Evolutionary conservation across 257 asterid species (phyloP), one percentile per base, ranked within the genome.

Genomic region (Salvia rosmarinus): DNA sequence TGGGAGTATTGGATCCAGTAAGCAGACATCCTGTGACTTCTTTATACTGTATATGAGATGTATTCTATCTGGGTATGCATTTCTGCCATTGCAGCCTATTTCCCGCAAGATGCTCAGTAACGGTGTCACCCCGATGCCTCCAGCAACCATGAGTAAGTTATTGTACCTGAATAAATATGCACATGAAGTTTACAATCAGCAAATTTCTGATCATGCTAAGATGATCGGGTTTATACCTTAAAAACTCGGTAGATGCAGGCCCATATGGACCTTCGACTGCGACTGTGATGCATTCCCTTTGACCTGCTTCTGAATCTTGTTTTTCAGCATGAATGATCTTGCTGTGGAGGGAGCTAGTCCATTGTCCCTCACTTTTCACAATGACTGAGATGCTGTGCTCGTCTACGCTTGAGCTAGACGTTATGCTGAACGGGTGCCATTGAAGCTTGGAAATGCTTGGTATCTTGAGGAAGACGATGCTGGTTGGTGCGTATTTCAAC

Each of bases 111-210:
- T 86, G 58, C 96, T 82, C 44, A 92, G 79, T 63, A 92, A 81
- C 1, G 96, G 98, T 4, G 96, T 88, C 68, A 92, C 72, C 66
- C 98, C 96, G 32, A 89, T 89, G 63, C 98, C 98, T 74, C 98
- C 96, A 7, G 98, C 94, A 39, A 92, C 86, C 54, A 92, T 82
- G 81, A 88, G 78, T 79, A 92, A 80, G 73, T 74, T 77, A 17
- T 88, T 83, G 19, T 88, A 78, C 82, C 98, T 92, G 95, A 77
- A 77, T 51, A 68, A 59, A 9, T 34, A 14, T 50, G 35, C n/a
- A 8, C 9, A 50, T n/a, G 44, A 21, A 17, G 12, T 68, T 54
- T 63, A 4, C 44, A 51, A 3, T 25, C 34, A 32, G 52, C 62
- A 49, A 39, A 20, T 2, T 50, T n/a, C n/a, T n/a, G 23, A 35